These are phyloP conservation scores for Tarenaya hassleriana DNA, from an alignment of 345 rosid genomes.

Conservation along the genomic window DNA sequence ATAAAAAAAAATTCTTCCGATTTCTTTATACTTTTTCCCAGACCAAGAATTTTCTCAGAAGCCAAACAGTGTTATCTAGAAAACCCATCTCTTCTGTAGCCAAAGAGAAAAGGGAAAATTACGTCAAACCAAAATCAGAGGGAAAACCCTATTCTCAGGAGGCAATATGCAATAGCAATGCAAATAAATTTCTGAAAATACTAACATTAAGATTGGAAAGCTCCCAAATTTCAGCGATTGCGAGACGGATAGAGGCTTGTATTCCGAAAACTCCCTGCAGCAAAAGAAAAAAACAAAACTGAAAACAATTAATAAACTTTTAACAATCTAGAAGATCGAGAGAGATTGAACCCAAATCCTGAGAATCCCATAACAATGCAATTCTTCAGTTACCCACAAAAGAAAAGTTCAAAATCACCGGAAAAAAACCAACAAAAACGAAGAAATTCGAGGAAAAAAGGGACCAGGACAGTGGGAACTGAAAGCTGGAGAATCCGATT, in stretches of 20 bases:
- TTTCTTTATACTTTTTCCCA: background rate
- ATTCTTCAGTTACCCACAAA: slow-evolving; percentile 15
- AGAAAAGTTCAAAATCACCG: slow-evolving; percentile 4
- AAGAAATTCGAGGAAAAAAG: background rate
- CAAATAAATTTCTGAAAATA: slow-evolving; percentile 19
- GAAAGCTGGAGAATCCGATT: slow-evolving; percentile 15
- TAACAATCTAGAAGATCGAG: slow-evolving; percentile 7
- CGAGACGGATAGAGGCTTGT: background rate
- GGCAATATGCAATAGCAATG: background rate
- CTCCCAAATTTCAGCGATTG: slow-evolving; percentile 23
- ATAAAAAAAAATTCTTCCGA: background rate
- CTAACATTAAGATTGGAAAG: slow-evolving; percentile 28
- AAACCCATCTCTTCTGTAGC: background rate
- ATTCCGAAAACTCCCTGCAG: slow-evolving; percentile 19
- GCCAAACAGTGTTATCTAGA: background rate
- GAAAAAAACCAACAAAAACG: slow-evolving; percentile 14
- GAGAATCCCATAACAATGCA: slow-evolving; percentile 20
- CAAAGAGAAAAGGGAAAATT: background rate
- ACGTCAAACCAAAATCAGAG: slow-evolving; percentile 12
- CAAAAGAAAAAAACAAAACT: background rate
- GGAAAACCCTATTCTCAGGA: too few relatives aligned
- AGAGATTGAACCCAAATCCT: background rate
- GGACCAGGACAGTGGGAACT: background rate
- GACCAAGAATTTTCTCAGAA: background rate
- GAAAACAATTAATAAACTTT: background rate